Evolutionary conservation across 768 basidiomycete genomes (phyloP).

Genomic region (Harrya chromipes): DNA sequence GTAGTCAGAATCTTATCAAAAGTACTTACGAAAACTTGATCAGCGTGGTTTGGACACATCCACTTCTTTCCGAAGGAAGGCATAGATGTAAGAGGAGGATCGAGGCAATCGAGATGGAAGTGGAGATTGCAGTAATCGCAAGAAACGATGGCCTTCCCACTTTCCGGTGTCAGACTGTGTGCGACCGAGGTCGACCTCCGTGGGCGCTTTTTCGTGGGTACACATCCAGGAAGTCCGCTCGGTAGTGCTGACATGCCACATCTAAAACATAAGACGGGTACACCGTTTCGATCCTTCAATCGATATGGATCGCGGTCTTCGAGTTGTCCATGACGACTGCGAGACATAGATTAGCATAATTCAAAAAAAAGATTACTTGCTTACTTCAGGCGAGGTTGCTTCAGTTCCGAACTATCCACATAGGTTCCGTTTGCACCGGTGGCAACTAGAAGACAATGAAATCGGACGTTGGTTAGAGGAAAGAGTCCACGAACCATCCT

Average conservation of each 20-base stretch:
- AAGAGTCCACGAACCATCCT: conserved; percentile 62
- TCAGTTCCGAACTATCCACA: conserved; percentile 73
- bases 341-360: conserved; percentile 1
- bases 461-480: conserved; percentile 9
- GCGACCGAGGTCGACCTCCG: conserved; percentile 45
- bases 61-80: conserved; percentile 89
- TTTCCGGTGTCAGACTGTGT: conserved; percentile 43
- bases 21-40: conserved; percentile 74
- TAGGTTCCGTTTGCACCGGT: conserved; percentile 81
- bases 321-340: conserved; percentile 78
- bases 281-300: conserved; percentile 79
- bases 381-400: conserved; percentile 79
- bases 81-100: conserved; percentile 84
- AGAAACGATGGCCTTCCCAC: conserved; percentile 76
- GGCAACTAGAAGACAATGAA: conserved; percentile 51
- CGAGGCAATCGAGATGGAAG: conserved; percentile 96
- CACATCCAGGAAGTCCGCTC: conserved; percentile 46
- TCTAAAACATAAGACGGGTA: conserved; percentile 83
- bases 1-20: neutral
- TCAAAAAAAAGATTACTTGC: conserved; percentile 30
- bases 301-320: conserved; percentile 91
- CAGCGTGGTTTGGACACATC: conserved; percentile 99
- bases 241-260: conserved; percentile 83
- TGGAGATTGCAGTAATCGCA: conserved; percentile 94
- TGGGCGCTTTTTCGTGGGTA: conserved; percentile 52